phyloP scores from a whole-genome alignment of 495 filamentous ascomycete species.

The Schizothecium vesticola region DNA sequence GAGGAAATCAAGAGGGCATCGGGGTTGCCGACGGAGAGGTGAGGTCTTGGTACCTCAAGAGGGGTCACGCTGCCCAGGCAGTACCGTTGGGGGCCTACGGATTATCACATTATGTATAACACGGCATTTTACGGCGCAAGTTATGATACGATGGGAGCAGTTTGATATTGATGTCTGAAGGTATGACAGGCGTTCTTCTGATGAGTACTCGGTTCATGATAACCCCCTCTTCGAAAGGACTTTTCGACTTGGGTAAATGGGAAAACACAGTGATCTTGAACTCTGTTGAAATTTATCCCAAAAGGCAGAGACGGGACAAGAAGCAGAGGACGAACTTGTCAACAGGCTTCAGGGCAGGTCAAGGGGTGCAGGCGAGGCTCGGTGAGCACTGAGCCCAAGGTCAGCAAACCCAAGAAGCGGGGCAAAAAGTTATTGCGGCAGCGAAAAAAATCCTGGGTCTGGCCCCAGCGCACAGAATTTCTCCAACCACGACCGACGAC shows the following conservation, averaged over 20 bases:
- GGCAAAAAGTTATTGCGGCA: constrained; percentile 32
- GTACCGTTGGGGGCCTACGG: background rate
- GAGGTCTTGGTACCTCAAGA: background rate
- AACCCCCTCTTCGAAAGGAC: background rate
- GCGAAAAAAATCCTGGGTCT: constrained; percentile 29
- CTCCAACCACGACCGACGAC: constrained; percentile 28
- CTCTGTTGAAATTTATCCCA: background rate
- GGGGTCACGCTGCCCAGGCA: background rate
- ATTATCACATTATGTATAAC: background rate
- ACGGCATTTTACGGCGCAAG: background rate
- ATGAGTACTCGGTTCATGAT: background rate
- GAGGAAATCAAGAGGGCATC: constrained; percentile 54
- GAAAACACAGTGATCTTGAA: background rate
- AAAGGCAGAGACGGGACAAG: background rate
- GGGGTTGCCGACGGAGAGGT: constrained; percentile 19
- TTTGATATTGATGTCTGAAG: background rate
- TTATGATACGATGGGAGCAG: background rate
- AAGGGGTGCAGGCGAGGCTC: constrained; percentile 10
- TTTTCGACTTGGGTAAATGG: background rate
- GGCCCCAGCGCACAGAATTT: constrained; percentile 35
- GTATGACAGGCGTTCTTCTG: background rate
- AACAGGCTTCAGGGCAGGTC: background rate
- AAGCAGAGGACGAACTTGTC: background rate
- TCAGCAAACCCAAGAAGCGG: constrained; percentile 18
- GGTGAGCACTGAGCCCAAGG: constrained; percentile 8